Base-by-base conservation (phyloP, 768 basidiomycete species). In the Tubosaeta brunneosetosa region DNA sequence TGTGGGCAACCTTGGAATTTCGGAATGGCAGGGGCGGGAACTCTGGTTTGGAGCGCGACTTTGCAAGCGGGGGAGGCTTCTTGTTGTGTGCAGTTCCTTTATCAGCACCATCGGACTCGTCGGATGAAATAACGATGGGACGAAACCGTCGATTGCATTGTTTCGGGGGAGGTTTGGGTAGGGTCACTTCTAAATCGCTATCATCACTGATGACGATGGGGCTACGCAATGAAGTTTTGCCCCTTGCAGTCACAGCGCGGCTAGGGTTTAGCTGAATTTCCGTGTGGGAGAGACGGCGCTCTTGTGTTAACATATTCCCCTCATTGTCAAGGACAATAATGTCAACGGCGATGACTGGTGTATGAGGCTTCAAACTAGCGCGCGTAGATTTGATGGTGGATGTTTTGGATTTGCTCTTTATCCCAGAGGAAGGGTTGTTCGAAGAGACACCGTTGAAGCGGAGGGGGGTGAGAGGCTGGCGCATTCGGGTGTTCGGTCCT, bases 301-400 rank as follows among this genome's bases (percentile, higher is more conserved):
- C 88, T 61, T 81, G 76, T 50, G 75, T 78, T 41, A 90, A 53
- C 32, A 73, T 79, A 46, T 66, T 73, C 12, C 88, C 88, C 29
- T 72, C 62, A 29, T 78, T 75, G 63, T 91, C 87, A 22, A 89
- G 50, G 33, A 86, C 72, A 34, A 83, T 71, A 47, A 91, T 89
- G 43, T 90, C 85, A 46, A 88, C 72, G 37, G 82, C 75, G 12
- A 88, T 75, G 17, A 79, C 66, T 1, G 81, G 78, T 1, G 77
- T 72, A 37, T 71, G 70, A 7, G 75, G 70, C 63, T 67, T 71
- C 62, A 75, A 54, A 45, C 67, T 71, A 3, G 61, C 52, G 41
- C 58, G 53, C 34, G 63, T 32, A 29, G 50, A 42, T 51, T 61
- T 60, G 33, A 36, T 19, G 42, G 44, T 6, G 49, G 53, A 33